Percentiles rank a stretch among this genome's conserved stretches.
Conservation (phyloP, 306 rosid genomes). For the Vachellia pachyceras region DNA sequence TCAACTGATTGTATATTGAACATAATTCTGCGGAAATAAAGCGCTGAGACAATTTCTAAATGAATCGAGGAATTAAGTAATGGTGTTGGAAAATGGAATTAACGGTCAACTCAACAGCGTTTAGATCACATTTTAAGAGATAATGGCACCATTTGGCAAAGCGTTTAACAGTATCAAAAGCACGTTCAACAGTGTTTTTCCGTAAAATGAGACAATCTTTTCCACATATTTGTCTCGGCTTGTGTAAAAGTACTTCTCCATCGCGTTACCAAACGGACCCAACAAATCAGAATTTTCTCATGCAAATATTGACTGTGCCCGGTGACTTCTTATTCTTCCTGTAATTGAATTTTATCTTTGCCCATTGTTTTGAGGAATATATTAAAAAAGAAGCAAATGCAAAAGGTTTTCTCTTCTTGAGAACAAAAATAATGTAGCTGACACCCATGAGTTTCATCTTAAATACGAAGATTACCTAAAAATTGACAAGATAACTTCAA, state of each 20-base stretch:
- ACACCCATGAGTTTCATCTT: background rate
- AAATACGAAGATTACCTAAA: slow-evolving; percentile 22
- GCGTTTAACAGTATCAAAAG: too few relatives aligned
- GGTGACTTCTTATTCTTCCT: background rate
- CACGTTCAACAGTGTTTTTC: too few relatives aligned
- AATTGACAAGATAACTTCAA: slow-evolving; percentile 33
- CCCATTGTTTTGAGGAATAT: background rate
- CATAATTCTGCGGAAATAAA: background rate
- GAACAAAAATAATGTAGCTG: background rate
- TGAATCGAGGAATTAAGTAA: background rate
- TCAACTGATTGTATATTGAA: background rate
- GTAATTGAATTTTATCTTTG: background rate
- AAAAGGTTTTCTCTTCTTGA: background rate
- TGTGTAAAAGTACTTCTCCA: too few relatives aligned
- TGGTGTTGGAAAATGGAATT: background rate
- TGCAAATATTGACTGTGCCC: background rate
- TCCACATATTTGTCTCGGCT: too few relatives aligned
- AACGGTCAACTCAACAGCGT: background rate
- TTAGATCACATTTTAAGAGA: background rate
- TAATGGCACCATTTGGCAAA: too few relatives aligned
- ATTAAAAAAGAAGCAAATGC: background rate
- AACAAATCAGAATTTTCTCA: background rate
- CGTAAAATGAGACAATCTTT: too few relatives aligned
- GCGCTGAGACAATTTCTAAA: background rate
- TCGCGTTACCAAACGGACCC: too few relatives aligned